Conservation (phyloP, 148 eudicot species). For the Bassia scoparia region DNA sequence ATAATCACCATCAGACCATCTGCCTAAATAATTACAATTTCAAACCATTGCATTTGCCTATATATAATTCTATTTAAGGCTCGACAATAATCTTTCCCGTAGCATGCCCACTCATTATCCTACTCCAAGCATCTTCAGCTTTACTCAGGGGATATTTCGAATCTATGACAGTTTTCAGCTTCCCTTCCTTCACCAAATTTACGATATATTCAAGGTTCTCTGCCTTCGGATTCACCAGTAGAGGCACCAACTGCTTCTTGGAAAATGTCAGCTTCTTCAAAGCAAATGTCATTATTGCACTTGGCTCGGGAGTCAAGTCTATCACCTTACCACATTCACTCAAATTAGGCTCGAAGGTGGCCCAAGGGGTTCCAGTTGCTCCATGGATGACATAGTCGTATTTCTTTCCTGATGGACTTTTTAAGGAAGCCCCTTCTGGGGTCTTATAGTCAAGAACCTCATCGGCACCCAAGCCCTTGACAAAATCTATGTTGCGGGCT, state of each 20-base stretch:
- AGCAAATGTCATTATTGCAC: constrained; percentile 49
- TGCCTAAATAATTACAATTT: not conserved
- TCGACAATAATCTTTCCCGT: constrained; percentile 76
- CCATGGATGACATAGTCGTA: constrained; percentile 69
- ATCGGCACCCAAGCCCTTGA: constrained; percentile 67
- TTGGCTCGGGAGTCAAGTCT: constrained; percentile 43
- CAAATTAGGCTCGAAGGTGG: constrained; percentile 56
- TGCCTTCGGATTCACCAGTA: constrained; percentile 36
- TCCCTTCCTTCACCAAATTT: constrained; percentile 59
- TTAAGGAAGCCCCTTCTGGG: constrained; percentile 62
- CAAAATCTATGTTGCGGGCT: constrained; percentile 59
- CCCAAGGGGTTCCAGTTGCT: constrained; percentile 54
- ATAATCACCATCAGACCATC: too few species aligned
- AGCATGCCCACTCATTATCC: constrained; percentile 65
- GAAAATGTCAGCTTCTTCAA: constrained; percentile 54
- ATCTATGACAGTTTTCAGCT: constrained; percentile 66
- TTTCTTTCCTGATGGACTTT: constrained; percentile 67
- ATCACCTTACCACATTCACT: constrained; percentile 53
- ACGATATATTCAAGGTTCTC: constrained; percentile 54
- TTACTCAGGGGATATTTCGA: constrained; percentile 53
- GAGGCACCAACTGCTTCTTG: constrained; percentile 59
- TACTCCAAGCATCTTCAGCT: constrained; percentile 83
- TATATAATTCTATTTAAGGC: constrained; percentile 27
- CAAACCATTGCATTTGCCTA: constrained; percentile 12
- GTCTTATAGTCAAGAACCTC: constrained; percentile 80